A percentile compares a stretch with the other conserved stretches of the same genome.
These are phyloP conservation scores for Thalia dealbata DNA, from an alignment of 176 grass and related monocot genomes.

Conservation along the genomic window DNA sequence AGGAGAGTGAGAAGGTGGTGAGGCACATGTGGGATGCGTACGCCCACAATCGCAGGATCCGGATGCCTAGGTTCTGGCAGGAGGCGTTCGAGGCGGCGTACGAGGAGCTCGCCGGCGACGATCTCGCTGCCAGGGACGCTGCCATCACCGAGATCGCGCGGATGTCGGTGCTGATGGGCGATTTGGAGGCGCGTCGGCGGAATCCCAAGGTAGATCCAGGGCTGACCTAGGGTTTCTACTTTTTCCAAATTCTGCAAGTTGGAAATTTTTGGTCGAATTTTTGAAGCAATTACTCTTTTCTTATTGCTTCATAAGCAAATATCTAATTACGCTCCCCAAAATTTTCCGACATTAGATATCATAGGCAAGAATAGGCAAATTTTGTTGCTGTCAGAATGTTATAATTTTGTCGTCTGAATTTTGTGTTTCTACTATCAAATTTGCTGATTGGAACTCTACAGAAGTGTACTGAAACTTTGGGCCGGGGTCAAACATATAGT, in stretches of 20 bases:
- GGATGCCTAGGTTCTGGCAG: slow-evolving; percentile 80
- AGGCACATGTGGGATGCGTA: slow-evolving; percentile 84
- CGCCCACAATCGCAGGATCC: slow-evolving; percentile 38
- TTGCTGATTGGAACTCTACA: not conserved
- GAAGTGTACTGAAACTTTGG: not conserved
- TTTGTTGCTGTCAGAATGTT: not conserved
- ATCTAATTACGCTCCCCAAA: not conserved
- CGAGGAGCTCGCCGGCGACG: slow-evolving; percentile 85
- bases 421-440: not conserved
- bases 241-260: not conserved
- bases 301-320: not conserved
- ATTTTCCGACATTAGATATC: not conserved
- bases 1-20: slow-evolving; percentile 79
- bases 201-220: slow-evolving; percentile 1
- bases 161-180: slow-evolving; percentile 57
- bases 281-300: not conserved
- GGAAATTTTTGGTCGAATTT: not conserved
- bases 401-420: not conserved
- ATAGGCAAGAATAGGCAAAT: not conserved
- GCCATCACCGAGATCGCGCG: slow-evolving; percentile 75
- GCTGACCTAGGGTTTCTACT: not conserved
- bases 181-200: slow-evolving; percentile 37
- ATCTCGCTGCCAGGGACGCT: slow-evolving; percentile 31
- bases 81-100: slow-evolving; percentile 91
- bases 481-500: not conserved